phyloP scores from a whole-genome alignment of 2,329 filamentous ascomycete genomes.

The Neurospora crassa region DNA sequence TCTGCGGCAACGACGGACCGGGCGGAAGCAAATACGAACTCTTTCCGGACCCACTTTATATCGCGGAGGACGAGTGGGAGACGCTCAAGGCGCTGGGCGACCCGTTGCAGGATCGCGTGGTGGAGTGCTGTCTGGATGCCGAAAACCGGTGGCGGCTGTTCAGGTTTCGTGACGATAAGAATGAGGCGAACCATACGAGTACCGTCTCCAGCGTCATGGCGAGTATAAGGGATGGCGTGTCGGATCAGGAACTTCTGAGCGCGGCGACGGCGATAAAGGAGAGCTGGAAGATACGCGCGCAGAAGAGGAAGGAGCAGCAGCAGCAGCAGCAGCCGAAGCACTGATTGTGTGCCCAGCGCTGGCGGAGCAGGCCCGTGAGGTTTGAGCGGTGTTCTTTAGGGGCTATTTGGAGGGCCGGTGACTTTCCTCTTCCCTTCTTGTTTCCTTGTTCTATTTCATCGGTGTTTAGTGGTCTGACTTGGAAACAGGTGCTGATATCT shows the following conservation, averaged over 20 bases:
- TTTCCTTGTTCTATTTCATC: not conserved
- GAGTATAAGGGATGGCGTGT: conserved; percentile 80
- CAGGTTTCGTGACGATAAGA: conserved; percentile 87
- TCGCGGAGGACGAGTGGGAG: conserved; percentile 77
- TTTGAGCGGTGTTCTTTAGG: not conserved
- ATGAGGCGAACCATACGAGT: conserved; percentile 77
- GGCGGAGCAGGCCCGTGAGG: not conserved
- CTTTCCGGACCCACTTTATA: conserved; percentile 53
- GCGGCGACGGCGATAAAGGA: conserved; percentile 63
- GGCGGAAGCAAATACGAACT: conserved; percentile 46
- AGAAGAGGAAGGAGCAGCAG: conserved; percentile 21
- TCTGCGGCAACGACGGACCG: conserved; percentile 45
- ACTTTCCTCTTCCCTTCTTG: not conserved
- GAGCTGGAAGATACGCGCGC: conserved; percentile 63
- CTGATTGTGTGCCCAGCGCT: too few relatives aligned
- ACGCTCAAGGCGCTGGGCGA: conserved; percentile 62
- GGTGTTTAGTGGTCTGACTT: not conserved
- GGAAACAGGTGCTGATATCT: not conserved
- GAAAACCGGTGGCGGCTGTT: conserved; percentile 74
- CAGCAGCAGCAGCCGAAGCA: conserved; percentile 2
- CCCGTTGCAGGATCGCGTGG: conserved; percentile 75
- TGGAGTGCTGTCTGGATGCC: conserved; percentile 80
- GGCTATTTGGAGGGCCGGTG: not conserved
- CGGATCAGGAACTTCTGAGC: conserved; percentile 67
- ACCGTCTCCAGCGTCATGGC: conserved; percentile 81